These are phyloP conservation scores for Penicillium crustosum DNA, from an alignment of 2,329 filamentous ascomycete genomes.

Conservation along the genomic window DNA sequence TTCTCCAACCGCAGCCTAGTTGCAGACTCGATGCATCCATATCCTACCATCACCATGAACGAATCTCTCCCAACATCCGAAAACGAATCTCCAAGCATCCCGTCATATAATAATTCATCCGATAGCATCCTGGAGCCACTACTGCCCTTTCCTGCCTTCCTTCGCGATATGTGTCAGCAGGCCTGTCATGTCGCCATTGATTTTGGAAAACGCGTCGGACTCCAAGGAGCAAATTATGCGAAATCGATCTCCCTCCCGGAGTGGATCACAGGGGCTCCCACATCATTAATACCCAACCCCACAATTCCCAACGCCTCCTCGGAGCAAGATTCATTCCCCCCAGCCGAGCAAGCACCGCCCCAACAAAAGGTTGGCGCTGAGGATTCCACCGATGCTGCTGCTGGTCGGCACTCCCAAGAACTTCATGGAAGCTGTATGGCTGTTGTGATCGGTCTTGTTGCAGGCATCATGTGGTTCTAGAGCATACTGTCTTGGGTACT, in stretches of 20 bases:
- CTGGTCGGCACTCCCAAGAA: conserved; percentile 27
- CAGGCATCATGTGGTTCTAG: conserved; percentile 41
- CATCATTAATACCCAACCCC: background rate
- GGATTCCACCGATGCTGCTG: conserved; percentile 26
- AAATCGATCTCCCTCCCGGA: conserved; percentile 4
- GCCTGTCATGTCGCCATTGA: conserved; percentile 27
- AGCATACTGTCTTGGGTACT: background rate
- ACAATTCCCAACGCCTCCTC: background rate
- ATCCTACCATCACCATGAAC: conserved; percentile 15
- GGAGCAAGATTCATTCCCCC: background rate
- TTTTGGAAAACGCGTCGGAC: conserved; percentile 13
- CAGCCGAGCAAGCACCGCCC: conserved; percentile 3
- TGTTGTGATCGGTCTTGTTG: conserved; percentile 38
- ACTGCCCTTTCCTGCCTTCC: conserved; percentile 10
- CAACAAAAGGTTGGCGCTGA: conserved; percentile 17
- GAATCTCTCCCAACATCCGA: conserved; percentile 11
- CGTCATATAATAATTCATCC: background rate
- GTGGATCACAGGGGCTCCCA: background rate
- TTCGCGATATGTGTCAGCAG: conserved; percentile 34
- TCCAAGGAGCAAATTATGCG: conserved; percentile 2
- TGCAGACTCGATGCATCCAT: conserved; percentile 6
- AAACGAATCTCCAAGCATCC: conserved; percentile 6
- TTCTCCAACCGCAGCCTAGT: conserved; percentile 21
- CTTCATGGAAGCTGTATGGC: conserved; percentile 40
- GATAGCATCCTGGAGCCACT: background rate